Percentiles rank a stretch among this genome's conserved stretches.
These are phyloP conservation scores for Tulasnella sp. DNA, from an alignment of 768 basidiomycete genomes.

Conservation along the genomic window DNA sequence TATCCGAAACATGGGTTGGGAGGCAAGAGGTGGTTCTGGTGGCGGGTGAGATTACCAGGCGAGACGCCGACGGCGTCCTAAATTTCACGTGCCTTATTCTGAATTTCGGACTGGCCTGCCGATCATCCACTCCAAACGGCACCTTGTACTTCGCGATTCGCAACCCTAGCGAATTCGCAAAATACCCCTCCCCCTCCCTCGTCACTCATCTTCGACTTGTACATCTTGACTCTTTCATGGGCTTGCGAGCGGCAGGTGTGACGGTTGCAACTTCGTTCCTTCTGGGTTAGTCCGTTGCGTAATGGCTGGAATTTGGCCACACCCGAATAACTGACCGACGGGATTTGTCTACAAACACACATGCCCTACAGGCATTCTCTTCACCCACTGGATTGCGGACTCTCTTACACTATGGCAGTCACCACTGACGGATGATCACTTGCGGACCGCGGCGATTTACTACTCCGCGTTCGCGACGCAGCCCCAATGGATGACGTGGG, in stretches of 20 bases:
- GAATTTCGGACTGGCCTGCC: conserved; percentile 23
- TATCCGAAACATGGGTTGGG: not conserved
- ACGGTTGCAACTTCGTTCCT: conserved; percentile 76
- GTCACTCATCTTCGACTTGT: not conserved
- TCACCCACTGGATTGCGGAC: conserved; percentile 93
- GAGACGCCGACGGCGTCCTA: conserved; percentile 31
- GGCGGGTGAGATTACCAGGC: conserved; percentile 5
- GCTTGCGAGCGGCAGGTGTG: conserved; percentile 67
- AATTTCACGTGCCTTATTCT: conserved; percentile 29
- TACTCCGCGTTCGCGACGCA: conserved; percentile 72
- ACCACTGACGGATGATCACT: conserved; percentile 71
- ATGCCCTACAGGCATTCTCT: conserved; percentile 56
- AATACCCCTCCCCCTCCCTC: not conserved
- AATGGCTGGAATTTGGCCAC: not conserved
- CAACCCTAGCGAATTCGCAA: not conserved
- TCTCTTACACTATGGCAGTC: conserved; percentile 86
- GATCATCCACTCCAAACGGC: not conserved
- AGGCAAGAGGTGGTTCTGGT: not conserved
- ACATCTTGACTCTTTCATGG: conserved; percentile 45
- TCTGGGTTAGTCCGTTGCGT: conserved; percentile 50
- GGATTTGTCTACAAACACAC: not conserved
- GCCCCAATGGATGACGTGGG: conserved; percentile 53
- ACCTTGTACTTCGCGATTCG: not conserved
- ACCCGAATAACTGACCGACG: not conserved
- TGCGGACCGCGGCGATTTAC: conserved; percentile 79